Evolutionary conservation across 495 filamentous ascomycete genomes (phyloP).

Genomic region (Aspergillus hancockii): DNA sequence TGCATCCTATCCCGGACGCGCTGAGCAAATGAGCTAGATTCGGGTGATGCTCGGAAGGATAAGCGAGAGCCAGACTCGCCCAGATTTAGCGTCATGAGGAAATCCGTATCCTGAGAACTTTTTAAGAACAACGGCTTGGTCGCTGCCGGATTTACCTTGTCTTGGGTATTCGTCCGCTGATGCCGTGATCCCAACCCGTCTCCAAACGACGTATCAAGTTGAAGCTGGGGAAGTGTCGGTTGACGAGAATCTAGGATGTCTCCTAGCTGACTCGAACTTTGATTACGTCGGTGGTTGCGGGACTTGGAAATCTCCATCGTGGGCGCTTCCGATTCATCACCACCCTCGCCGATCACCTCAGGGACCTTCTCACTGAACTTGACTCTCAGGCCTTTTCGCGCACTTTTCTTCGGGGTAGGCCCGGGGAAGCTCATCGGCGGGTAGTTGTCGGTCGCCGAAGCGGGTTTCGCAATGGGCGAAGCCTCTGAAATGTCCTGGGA

Average conservation of each 20-base stretch:
- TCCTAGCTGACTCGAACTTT: slow-evolving; percentile 7
- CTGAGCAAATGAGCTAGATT: slow-evolving; percentile 51
- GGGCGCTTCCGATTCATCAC: slow-evolving; percentile 74
- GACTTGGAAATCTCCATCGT: slow-evolving; percentile 64
- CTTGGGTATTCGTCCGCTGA: slow-evolving; percentile 18
- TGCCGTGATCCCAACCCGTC: slow-evolving; percentile 18
- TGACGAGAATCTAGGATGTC: slow-evolving; percentile 12
- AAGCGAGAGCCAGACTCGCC: slow-evolving; percentile 39
- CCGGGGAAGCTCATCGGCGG: slow-evolving; percentile 15
- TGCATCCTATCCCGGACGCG: slow-evolving; percentile 70
- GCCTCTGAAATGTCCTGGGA: slow-evolving; percentile 25
- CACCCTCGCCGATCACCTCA: slow-evolving; percentile 82
- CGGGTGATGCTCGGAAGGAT: slow-evolving; percentile 44
- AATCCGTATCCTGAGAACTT: slow-evolving; percentile 38
- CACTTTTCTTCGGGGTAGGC: slow-evolving; percentile 33
- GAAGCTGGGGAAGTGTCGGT: slow-evolving; percentile 24
- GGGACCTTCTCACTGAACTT: slow-evolving; percentile 66
- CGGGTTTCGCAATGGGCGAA: slow-evolving; percentile 20
- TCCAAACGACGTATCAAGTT: slow-evolving; percentile 42
- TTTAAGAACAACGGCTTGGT: slow-evolving; percentile 33
- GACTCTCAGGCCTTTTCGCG: slow-evolving; percentile 67
- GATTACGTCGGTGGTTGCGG: slow-evolving; percentile 46
- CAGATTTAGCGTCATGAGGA: slow-evolving; percentile 37
- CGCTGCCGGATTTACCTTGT: slow-evolving; percentile 18
- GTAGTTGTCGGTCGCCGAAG: slow-evolving; percentile 19